A percentile compares a stretch with the other conserved stretches of the same genome.
phyloP scores from a whole-genome alignment of 2,329 filamentous ascomycete genomes.

The Alternaria tenuissima region DNA sequence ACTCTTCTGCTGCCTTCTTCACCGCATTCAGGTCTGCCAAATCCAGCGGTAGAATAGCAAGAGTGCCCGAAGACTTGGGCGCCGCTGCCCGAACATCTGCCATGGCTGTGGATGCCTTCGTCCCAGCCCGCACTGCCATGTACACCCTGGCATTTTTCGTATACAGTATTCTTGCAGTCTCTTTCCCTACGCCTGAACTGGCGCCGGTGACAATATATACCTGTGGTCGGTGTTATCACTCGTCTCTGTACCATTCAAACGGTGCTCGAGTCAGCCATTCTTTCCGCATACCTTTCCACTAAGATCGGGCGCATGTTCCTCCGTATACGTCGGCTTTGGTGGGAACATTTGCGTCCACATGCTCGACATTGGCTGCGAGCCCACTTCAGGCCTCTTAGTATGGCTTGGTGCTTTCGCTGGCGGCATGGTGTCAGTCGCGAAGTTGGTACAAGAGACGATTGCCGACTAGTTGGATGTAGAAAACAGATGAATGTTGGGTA shows the following conservation, averaged over 20 bases:
- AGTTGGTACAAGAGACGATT: too few relatives aligned
- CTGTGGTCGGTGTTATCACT: neutral
- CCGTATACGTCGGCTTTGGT: slow-evolving; percentile 52
- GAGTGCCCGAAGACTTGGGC: neutral
- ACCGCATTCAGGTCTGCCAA: neutral
- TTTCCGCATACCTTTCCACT: slow-evolving; percentile 11
- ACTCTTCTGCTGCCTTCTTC: slow-evolving; percentile 41
- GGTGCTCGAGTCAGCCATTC: neutral
- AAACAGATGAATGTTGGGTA: too few relatives aligned
- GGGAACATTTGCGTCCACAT: slow-evolving; percentile 32
- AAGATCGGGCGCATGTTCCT: slow-evolving; percentile 53
- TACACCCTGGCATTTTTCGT: slow-evolving; percentile 62
- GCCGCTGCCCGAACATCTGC: neutral
- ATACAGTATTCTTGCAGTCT: slow-evolving; percentile 63
- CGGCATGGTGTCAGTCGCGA: neutral
- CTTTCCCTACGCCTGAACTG: slow-evolving; percentile 58
- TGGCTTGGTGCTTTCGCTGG: neutral
- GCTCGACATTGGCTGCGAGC: slow-evolving; percentile 9
- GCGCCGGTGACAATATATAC: slow-evolving; percentile 62
- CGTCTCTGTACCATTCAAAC: neutral
- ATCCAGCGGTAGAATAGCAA: neutral
- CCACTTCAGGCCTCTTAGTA: neutral
- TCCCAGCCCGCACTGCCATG: slow-evolving; percentile 56
- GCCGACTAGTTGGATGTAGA: too few relatives aligned
- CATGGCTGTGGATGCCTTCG: neutral